These are phyloP conservation scores for Sanghuangporus baumii DNA, from an alignment of 1,284 basidiomycete species.

Conservation along the genomic window DNA sequence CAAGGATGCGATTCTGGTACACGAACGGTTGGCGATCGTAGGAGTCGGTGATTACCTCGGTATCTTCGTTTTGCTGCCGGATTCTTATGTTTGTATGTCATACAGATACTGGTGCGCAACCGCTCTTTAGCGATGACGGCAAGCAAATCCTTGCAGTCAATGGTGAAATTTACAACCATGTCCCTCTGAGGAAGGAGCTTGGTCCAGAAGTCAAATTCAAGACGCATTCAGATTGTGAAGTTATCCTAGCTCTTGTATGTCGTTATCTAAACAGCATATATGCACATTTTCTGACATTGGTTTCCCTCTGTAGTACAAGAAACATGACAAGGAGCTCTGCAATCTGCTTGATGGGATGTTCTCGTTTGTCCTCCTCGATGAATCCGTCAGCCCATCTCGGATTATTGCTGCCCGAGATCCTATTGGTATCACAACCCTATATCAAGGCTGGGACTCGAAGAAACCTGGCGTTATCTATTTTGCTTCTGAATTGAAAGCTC, in stretches of 20 bases:
- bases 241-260: constrained; percentile 87
- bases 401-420: constrained; percentile 96
- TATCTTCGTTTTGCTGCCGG: constrained; percentile 20
- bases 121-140: constrained; percentile 84
- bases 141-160: constrained; percentile 90
- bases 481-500: constrained; percentile 93
- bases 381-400: constrained; percentile 82
- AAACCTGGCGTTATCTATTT: constrained; percentile 87
- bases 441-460: constrained; percentile 90
- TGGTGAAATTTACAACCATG: constrained; percentile 99
- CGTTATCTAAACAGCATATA: not conserved
- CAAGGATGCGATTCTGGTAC: constrained; percentile 75
- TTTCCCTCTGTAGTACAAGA: constrained; percentile 60
- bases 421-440: constrained; percentile 96
- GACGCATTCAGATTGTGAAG: constrained; percentile 98
- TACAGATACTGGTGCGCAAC: constrained; percentile 94
- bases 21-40: constrained; percentile 94
- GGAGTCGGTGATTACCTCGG: constrained; percentile 75
- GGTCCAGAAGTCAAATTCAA: constrained; percentile 77
- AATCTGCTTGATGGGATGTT: constrained; percentile 96
- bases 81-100: constrained; percentile 1
- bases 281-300: constrained; percentile 9
- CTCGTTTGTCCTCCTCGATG: constrained; percentile 95
- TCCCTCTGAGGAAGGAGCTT: constrained; percentile 71
- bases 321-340: constrained; percentile 75